Conservation (phyloP, 768 basidiomycete species). For the Lactarius evosmus region DNA sequence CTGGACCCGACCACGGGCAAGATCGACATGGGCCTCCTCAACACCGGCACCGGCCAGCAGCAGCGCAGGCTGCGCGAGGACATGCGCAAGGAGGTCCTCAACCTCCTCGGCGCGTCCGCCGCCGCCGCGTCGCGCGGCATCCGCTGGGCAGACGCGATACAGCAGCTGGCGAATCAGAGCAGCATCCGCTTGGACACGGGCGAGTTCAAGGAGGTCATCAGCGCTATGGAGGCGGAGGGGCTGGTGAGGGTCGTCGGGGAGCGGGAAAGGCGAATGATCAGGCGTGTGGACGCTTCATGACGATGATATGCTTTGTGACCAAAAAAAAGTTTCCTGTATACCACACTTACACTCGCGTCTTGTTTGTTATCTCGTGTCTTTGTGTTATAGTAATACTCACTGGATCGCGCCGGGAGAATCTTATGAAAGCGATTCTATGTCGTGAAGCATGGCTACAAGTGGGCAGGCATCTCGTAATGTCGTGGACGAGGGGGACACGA, state of each 20-base stretch:
- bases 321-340: no score
- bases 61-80: slow-evolving; percentile 87
- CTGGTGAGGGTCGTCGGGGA: slow-evolving; percentile 83
- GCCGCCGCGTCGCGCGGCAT: slow-evolving; percentile 56
- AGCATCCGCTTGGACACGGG: slow-evolving; percentile 71
- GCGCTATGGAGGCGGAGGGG: slow-evolving; percentile 80
- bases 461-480: slow-evolving; percentile 14
- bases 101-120: slow-evolving; percentile 49
- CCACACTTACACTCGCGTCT: background rate
- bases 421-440: slow-evolving; percentile 6
- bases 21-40: slow-evolving; percentile 94
- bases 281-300: slow-evolving; percentile 51
- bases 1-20: slow-evolving; percentile 97
- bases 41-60: slow-evolving; percentile 87
- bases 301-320: background rate
- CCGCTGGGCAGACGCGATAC: slow-evolving; percentile 81
- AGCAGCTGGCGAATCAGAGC: slow-evolving; percentile 77
- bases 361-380: background rate
- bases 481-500: background rate
- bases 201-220: slow-evolving; percentile 82
- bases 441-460: slow-evolving; percentile 19
- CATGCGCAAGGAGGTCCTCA: slow-evolving; percentile 77
- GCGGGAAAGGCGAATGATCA: slow-evolving; percentile 78
- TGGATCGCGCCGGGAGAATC: background rate
- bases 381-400: background rate